These are phyloP conservation scores for Xylaria sp. DNA, from an alignment of 495 filamentous ascomycete species.

Conservation along the genomic window DNA sequence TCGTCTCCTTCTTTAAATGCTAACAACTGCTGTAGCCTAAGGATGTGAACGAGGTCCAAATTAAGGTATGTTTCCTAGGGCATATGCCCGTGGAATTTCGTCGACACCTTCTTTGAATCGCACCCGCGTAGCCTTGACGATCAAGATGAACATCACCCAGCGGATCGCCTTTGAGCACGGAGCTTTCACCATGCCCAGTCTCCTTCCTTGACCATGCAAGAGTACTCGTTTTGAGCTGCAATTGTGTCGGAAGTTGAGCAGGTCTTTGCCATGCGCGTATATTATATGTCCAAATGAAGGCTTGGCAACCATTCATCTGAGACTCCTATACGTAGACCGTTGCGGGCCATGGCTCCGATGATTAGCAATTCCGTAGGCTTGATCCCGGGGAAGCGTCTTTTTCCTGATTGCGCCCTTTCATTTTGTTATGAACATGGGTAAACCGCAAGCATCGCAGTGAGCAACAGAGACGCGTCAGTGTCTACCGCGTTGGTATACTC, in stretches of 20 bases:
- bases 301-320: slow-evolving; percentile 60
- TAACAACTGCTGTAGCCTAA: slow-evolving; percentile 73
- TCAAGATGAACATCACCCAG: slow-evolving; percentile 49
- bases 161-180: slow-evolving; percentile 41
- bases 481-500: neutral
- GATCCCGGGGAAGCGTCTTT: slow-evolving; percentile 36
- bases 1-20: slow-evolving; percentile 29
- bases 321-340: slow-evolving; percentile 34
- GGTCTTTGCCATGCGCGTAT: slow-evolving; percentile 49
- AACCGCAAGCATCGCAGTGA: slow-evolving; percentile 71
- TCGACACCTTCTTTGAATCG: slow-evolving; percentile 57
- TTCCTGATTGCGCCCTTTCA: slow-evolving; percentile 33
- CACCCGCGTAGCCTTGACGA: slow-evolving; percentile 46
- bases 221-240: slow-evolving; percentile 34
- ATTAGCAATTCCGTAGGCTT: slow-evolving; percentile 38
- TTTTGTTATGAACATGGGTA: slow-evolving; percentile 40
- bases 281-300: slow-evolving; percentile 47
- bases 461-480: slow-evolving; percentile 35
- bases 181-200: slow-evolving; percentile 43
- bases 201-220: slow-evolving; percentile 48
- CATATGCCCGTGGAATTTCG: slow-evolving; percentile 59
- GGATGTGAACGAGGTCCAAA: slow-evolving; percentile 92
- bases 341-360: slow-evolving; percentile 32
- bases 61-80: slow-evolving; percentile 98
- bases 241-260: slow-evolving; percentile 53